Conservation (phyloP, 345 rosid genomes). For the Ailanthus altissimus region DNA sequence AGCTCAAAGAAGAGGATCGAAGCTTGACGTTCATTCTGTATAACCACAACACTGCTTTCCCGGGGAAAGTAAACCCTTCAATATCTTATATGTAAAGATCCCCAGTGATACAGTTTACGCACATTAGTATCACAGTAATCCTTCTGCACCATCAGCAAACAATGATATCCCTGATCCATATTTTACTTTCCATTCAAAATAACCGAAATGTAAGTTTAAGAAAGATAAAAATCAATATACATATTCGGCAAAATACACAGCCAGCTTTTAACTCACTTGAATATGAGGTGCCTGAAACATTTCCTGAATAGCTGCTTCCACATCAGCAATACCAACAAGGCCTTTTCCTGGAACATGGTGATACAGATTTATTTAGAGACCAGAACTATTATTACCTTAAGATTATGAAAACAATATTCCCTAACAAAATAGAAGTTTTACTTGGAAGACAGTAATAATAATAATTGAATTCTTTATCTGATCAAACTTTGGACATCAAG, state of each 20-base stretch:
- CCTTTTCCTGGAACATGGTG: slow-evolving; percentile 46
- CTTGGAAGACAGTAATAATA: neutral
- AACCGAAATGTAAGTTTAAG: neutral
- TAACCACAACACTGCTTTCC: slow-evolving; percentile 2
- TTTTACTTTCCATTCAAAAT: neutral
- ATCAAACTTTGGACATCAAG: neutral
- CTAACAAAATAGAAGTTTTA: slow-evolving; percentile 3
- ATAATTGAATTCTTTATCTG: neutral
- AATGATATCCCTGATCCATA: neutral
- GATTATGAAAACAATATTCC: neutral
- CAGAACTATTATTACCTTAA: neutral
- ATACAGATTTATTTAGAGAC: slow-evolving; percentile 18
- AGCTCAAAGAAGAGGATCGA: neutral
- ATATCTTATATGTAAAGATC: neutral
- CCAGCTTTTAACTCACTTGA: slow-evolving; percentile 56
- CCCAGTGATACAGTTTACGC: neutral
- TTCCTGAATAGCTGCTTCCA: slow-evolving; percentile 91
- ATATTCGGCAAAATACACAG: neutral
- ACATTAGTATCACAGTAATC: neutral
- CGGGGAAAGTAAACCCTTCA: neutral
- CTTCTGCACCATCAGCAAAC: neutral
- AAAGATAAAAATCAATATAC: neutral
- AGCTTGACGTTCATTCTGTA: neutral
- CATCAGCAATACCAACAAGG: slow-evolving; percentile 73
- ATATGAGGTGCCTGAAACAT: slow-evolving; percentile 99